Base-by-base conservation (phyloP, 2,329 filamentous ascomycete genomes). In the Botrytis tulipae region DNA sequence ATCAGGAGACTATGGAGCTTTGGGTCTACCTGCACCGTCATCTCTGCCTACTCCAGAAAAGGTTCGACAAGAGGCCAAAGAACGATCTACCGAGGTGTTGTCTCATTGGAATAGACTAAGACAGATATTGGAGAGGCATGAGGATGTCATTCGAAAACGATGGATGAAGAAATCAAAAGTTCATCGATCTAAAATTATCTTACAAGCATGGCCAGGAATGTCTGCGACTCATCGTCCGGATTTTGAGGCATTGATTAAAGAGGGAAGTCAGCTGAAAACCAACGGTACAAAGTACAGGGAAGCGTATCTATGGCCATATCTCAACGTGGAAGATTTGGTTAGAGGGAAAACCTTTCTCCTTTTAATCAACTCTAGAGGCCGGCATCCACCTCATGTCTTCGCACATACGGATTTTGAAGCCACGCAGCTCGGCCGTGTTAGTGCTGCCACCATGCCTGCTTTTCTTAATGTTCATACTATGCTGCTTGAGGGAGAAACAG, bases 251-350 rank as follows among this genome's bases (percentile, higher is more conserved):
- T 81, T 82, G 37, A 78, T 76, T n/a, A 79, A 76, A 48, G 75
- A 80, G 22, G 48, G 74, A 4, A 20, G 60, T 2, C 29, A 77
- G 20, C 37, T 80, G 46, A 74, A 76, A 8, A 40, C 72, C 5
- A 4, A 44, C 1, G 76, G 77, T 5, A 78, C 77, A 18, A 75
- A 77, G 37, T 77, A 80, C n/a, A 76, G 73, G 12, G 82, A 84
- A 9, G 71, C 80, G 14, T 88, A 81, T 74, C 78, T 87, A 60
- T 89, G 84, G 83, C 88, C 88, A 0, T 82, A 86, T 63, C 85
- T 90, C 78, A 91, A 90, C 75, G 82, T 87, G 59, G 86, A 90
- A 72, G 88, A 90, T 76, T 80, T 91, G 0, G 70, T 77, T 0
- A 81, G 84, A 35, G 78, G 83, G 0, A 85, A 84, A 66, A 74